phyloP scores from a whole-genome alignment of 176 grass and related monocot species.

The Aechmea fasciata region DNA sequence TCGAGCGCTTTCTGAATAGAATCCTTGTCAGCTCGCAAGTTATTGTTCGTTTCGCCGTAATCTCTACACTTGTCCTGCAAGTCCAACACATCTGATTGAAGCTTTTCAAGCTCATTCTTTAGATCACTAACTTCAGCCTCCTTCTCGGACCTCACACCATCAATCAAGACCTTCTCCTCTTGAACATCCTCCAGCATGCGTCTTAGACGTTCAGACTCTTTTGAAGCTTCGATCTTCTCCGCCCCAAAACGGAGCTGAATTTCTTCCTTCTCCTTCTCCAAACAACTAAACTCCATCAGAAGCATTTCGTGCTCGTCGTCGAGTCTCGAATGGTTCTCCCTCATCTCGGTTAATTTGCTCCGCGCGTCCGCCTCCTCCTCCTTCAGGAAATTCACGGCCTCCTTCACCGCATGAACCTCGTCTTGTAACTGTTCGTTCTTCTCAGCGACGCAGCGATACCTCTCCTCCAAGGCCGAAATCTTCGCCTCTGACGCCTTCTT shows the following conservation, averaged over 20 bases:
- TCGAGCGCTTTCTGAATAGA: slow-evolving; percentile 11
- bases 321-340: slow-evolving; percentile 13
- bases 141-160: slow-evolving; percentile 6
- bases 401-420: slow-evolving; percentile 19
- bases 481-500: slow-evolving; percentile 22
- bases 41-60: not conserved
- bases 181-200: not conserved
- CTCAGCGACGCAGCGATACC: not conserved
- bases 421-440: slow-evolving; percentile 24
- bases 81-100: slow-evolving; percentile 23
- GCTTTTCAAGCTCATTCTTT: slow-evolving; percentile 21
- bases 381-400: slow-evolving; percentile 23
- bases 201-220: slow-evolving; percentile 13
- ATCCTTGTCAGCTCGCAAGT: slow-evolving; percentile 25
- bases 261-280: slow-evolving; percentile 29
- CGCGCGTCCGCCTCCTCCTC: slow-evolving; percentile 14
- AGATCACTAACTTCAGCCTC: slow-evolving; percentile 21
- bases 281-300: slow-evolving; percentile 15
- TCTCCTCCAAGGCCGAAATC: slow-evolving; percentile 14
- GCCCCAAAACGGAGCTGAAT: slow-evolving; percentile 20
- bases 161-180: slow-evolving; percentile 35
- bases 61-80: slow-evolving; percentile 22
- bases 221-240: slow-evolving; percentile 12
- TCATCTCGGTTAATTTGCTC: slow-evolving; percentile 12
- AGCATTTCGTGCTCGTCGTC: slow-evolving; percentile 30